Conservation (phyloP, 2,329 filamentous ascomycete species). For the Cordyceps militaris region DNA sequence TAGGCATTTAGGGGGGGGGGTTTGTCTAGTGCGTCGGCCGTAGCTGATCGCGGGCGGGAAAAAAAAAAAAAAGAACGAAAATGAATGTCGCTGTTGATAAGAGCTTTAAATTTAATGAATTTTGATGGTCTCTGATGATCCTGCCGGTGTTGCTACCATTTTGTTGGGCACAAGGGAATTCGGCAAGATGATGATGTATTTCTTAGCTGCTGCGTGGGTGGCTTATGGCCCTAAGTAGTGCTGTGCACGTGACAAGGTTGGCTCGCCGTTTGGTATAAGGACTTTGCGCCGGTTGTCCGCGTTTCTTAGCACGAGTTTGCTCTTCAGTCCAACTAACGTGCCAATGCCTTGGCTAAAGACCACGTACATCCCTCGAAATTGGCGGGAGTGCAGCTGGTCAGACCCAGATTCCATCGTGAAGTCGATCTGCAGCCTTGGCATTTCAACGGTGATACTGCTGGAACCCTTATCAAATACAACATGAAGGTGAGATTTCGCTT, state of each 20-base stretch:
- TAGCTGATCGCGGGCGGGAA: too few relatives aligned
- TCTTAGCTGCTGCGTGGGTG: not conserved
- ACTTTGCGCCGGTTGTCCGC: not conserved
- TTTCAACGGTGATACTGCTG: not conserved
- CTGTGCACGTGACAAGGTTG: not conserved
- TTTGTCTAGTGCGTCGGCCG: too few relatives aligned
- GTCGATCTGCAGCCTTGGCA: not conserved
- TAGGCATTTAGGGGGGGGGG: too few relatives aligned
- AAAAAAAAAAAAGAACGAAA: too few relatives aligned
- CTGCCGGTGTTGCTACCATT: too few relatives aligned
- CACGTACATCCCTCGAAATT: conserved; percentile 8
- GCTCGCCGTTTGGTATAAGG: conserved; percentile 2
- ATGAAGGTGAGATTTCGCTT: not conserved
- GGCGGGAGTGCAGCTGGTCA: not conserved
- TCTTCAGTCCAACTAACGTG: not conserved
- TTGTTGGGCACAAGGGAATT: too few relatives aligned
- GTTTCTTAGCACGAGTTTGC: not conserved
- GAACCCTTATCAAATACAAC: not conserved
- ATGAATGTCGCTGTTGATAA: too few relatives aligned
- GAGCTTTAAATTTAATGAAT: too few relatives aligned
- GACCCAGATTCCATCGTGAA: not conserved
- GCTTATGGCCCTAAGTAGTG: too few relatives aligned
- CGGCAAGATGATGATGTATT: too few relatives aligned
- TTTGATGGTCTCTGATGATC: too few relatives aligned
- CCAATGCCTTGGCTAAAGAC: not conserved